Evolutionary conservation across 2,329 filamentous ascomycete genomes (phyloP), one percentile per base, ranked within the genome.

Genomic region (Ascochyta viciae-villosae): DNA sequence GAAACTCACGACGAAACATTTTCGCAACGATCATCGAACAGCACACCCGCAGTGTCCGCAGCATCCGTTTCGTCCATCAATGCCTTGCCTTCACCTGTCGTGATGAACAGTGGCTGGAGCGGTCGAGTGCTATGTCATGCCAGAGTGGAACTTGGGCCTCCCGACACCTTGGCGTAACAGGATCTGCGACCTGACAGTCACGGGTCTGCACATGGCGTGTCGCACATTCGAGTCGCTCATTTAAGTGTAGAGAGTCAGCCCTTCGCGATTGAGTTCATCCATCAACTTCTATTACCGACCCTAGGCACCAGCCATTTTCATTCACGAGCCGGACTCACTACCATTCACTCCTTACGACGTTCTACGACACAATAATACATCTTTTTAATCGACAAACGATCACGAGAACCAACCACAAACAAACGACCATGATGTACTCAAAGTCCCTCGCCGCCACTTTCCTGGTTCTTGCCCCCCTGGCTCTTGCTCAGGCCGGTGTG

Each of bases 1-100:
- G 52, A 55, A 55, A 50, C 52, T 10, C 37, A 19, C 50, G 54
- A 39, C 57, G 59, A 63, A 62, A 62, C 59, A 38, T 31, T 47
- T 43, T 56, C 55, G 52, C 63, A 60, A 66, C 64, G 47, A 57
- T 57, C 38, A 42, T 65, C 59, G 51, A 66, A 66, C 62, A 64
- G 29, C 41, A 37, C 41, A 42, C 62, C 63, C 61, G 31, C 53
- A 43, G 12, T 22, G 42, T 54, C 45, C 50, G 52, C 55, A 50
- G 31, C 50, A 51, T 40, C 33, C 23, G 24, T 27, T 33, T 16
- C 6, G 12, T 15, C 31, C 9, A 15, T 29, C 2, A n/a, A 46
- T 40, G 29, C 53, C 40, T 33, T 8, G 26, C 23, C 16, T 19
- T 26, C 6, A 23, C 6, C 16, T 26, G 16, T 33, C 41, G 44